Percentiles rank a stretch among this genome's conserved stretches.
These are phyloP conservation scores for Zygosaccharomyces pseudobailii DNA, from an alignment of 1,139 yeast species.

Conservation along the genomic window DNA sequence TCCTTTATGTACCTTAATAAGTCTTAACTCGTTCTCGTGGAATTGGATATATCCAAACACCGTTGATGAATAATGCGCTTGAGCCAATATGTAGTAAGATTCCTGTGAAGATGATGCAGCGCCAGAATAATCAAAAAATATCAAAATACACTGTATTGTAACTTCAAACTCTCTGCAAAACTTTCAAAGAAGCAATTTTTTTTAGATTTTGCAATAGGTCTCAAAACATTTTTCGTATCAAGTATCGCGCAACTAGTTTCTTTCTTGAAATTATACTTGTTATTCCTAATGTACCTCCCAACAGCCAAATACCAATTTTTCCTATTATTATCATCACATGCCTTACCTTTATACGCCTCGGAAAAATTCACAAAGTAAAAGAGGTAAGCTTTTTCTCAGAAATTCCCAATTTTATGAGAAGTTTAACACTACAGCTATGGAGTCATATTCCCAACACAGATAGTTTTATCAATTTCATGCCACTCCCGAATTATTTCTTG, in stretches of 20 bases:
- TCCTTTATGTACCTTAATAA: background rate
- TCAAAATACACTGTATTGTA: background rate
- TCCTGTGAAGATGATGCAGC: background rate
- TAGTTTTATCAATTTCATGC: slow-evolving; percentile 42
- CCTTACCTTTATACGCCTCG: slow-evolving; percentile 48
- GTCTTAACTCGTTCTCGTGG: background rate
- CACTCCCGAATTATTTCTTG: slow-evolving; percentile 67
- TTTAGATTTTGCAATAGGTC: slow-evolving; percentile 53
- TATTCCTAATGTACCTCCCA: slow-evolving; percentile 71
- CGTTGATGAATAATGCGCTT: too few relatives aligned
- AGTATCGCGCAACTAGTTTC: slow-evolving; percentile 64
- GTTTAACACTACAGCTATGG: slow-evolving; percentile 66
- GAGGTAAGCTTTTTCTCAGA: slow-evolving; percentile 14
- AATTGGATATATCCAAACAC: too few relatives aligned
- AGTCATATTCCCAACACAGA: slow-evolving; percentile 50
- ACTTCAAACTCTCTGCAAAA: background rate
- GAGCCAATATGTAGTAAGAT: too few relatives aligned
- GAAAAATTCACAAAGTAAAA: slow-evolving; percentile 55
- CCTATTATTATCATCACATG: slow-evolving; percentile 53
- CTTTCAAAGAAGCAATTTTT: slow-evolving; percentile 44
- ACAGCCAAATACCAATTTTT: slow-evolving; percentile 57
- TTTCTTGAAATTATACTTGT: slow-evolving; percentile 60
- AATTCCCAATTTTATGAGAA: slow-evolving; percentile 47
- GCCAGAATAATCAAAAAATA: background rate
- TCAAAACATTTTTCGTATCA: slow-evolving; percentile 54